Conservation (phyloP, 2,329 filamentous ascomycete species). For the Boeremia lycopersici region DNA sequence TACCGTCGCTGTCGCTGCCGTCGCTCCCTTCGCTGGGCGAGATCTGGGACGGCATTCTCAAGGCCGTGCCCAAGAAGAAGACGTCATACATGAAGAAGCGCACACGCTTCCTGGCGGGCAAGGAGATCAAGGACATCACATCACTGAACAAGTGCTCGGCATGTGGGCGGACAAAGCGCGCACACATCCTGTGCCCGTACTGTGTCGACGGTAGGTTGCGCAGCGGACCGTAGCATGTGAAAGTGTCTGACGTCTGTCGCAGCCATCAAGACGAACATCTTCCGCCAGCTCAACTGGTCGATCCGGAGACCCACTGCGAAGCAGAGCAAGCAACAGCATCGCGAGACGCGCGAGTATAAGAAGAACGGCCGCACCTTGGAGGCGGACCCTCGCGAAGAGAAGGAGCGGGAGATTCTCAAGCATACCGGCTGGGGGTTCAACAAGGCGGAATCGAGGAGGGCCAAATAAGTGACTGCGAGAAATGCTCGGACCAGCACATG, state of each 20-base stretch:
- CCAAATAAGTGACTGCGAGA: background rate
- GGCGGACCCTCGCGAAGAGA: constrained; percentile 33
- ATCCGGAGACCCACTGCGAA: constrained; percentile 36
- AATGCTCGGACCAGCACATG: background rate
- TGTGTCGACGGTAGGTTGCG: constrained; percentile 76
- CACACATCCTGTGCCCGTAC: constrained; percentile 85
- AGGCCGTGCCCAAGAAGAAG: constrained; percentile 98
- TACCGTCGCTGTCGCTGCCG: constrained; percentile 59
- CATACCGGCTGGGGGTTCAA: constrained; percentile 35
- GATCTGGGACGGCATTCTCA: constrained; percentile 91
- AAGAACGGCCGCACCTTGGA: constrained; percentile 21
- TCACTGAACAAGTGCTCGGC: constrained; percentile 85
- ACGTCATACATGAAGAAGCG: constrained; percentile 96
- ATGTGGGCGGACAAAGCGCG: constrained; percentile 85
- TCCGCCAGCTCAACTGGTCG: constrained; percentile 36
- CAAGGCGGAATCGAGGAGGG: constrained; percentile 7
- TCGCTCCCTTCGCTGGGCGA: constrained; percentile 64
- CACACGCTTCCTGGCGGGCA: constrained; percentile 91
- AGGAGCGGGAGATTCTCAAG: constrained; percentile 35
- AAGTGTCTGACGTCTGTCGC: background rate
- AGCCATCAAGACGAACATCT: constrained; percentile 46
- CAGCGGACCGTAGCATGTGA: background rate
- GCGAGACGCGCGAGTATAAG: constrained; percentile 26
- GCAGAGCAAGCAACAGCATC: constrained; percentile 36
- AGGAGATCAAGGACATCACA: constrained; percentile 89